Conservation (phyloP, 768 basidiomycete species). For the Macrolepiota albuminosa region DNA sequence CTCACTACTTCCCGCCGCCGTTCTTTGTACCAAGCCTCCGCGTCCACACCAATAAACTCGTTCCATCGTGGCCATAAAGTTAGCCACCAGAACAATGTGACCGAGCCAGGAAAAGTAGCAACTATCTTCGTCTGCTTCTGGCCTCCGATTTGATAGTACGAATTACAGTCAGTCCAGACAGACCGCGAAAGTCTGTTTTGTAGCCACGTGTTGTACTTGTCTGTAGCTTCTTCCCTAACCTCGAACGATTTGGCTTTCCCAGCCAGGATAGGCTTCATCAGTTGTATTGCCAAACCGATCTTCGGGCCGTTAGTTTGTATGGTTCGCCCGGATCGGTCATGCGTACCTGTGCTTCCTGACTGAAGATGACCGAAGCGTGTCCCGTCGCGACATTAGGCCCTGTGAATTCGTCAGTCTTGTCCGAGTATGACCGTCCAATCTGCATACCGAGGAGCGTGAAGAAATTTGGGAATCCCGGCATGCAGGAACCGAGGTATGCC, state of each 20-base stretch:
- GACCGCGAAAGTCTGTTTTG: conserved; percentile 41
- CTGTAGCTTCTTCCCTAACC: conserved; percentile 40
- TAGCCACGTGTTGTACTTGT: conserved; percentile 48
- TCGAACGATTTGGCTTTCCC: conserved; percentile 46
- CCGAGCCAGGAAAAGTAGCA: conserved; percentile 51
- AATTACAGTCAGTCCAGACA: conserved; percentile 51
- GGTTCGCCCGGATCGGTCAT: conserved; percentile 7
- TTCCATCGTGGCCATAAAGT: conserved; percentile 37
- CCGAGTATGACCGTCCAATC: not conserved
- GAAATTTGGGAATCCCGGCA: conserved; percentile 54
- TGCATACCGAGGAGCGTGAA: conserved; percentile 41
- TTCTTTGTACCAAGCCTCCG: conserved; percentile 31
- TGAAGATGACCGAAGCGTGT: conserved; percentile 54
- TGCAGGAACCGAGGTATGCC: conserved; percentile 49
- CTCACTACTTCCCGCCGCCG: conserved; percentile 18
- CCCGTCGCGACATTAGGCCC: conserved; percentile 56
- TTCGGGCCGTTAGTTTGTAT: conserved; percentile 17
- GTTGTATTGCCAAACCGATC: conserved; percentile 45
- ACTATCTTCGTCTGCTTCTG: conserved; percentile 36
- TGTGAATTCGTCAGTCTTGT: conserved; percentile 11
- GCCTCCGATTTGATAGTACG: conserved; percentile 42
- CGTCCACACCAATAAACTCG: conserved; percentile 37
- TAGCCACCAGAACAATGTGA: conserved; percentile 49
- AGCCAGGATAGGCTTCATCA: conserved; percentile 48
- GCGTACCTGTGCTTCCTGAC: conserved; percentile 50